A percentile compares a stretch with the other conserved stretches of the same genome.
Conservation (phyloP, 2,329 filamentous ascomycete species). For the Rutstroemia sp. region DNA sequence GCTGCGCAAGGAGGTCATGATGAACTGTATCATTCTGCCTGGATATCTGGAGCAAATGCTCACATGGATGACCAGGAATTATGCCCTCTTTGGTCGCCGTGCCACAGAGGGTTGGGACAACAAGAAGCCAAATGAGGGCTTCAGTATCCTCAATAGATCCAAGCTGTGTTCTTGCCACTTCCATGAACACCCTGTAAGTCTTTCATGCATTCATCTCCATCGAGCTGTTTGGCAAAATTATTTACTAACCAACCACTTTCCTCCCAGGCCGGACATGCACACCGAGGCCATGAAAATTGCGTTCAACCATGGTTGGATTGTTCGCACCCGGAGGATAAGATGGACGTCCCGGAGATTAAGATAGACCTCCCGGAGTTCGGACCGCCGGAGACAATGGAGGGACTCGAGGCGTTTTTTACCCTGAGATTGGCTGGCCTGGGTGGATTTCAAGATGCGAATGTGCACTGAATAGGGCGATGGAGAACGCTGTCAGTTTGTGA, state of each 20-base stretch:
- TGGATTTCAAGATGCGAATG: too few relatives aligned
- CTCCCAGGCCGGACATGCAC: conserved; percentile 1
- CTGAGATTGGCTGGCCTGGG: neutral
- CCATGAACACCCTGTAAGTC: conserved; percentile 9
- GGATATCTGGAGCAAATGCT: conserved; percentile 15
- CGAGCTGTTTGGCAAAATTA: too few relatives aligned
- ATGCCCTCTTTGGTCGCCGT: conserved; percentile 12
- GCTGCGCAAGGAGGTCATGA: conserved; percentile 13
- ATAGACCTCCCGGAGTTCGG: neutral
- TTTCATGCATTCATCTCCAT: neutral
- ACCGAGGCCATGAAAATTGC: conserved; percentile 9
- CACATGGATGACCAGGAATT: conserved; percentile 16
- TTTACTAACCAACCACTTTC: too few relatives aligned
- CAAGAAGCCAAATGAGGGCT: conserved; percentile 6
- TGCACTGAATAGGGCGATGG: too few relatives aligned
- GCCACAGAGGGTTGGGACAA: conserved; percentile 1
- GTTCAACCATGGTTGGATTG: neutral
- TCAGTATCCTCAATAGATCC: conserved; percentile 10
- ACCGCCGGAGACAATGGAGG: neutral
- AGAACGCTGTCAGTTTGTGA: too few relatives aligned
- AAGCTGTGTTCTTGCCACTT: conserved; percentile 13
- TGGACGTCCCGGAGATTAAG: neutral
- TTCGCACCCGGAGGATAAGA: neutral
- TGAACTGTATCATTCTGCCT: neutral
- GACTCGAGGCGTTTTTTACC: neutral